Base-by-base conservation (phyloP, 2,329 filamentous ascomycete genomes). In the Fusarium beomiforme region DNA sequence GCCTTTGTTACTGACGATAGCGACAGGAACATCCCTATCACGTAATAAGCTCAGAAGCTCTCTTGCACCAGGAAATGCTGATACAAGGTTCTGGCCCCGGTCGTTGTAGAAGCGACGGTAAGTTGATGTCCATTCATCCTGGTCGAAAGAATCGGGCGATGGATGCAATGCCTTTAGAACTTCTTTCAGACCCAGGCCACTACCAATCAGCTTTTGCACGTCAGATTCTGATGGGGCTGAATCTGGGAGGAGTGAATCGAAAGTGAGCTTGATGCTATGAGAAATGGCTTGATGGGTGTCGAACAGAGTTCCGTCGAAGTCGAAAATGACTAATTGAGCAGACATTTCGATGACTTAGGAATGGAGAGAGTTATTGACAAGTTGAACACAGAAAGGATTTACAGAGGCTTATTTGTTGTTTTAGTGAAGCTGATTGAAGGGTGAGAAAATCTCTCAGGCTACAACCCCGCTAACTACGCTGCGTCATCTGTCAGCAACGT, bases 271-370 rank as follows among this genome's bases (percentile, higher is more conserved):
- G 31, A 65, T 65, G 33, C 59, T 65, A 13, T 64, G 59, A 10
- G 39, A 50, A 12, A 65, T 65, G 21, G 59, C 62, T 14, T 23
- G 49, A 49, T 65, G 59, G 8, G 62, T 64, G 6, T 64, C 37
- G 21, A 65, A 65, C 19, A 65, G 50, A 19, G 62, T 65, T 1
- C 50, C 62, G 1, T 64, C 62, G 16, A 65, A 65, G 24, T 65
- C 60, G 3, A 65, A 65, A 3, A 65, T 65, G 4, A 65, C 50
- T 12, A 65, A 49, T 11, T 65, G 31, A 13, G 50, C 19, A 39
- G 43, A 19, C 59, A 65, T 65, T 1, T 8, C 58, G 17, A 3
- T 1, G 8, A 0, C 0, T n/a, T 10, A 2, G 8, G 2, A 6
- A 2, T 3, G 5, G 4, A 4, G 8, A n/a, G 11, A 36, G 6